These are phyloP conservation scores for Hypocreales sp. DNA, from an alignment of 2,329 filamentous ascomycete species.

Conservation along the genomic window DNA sequence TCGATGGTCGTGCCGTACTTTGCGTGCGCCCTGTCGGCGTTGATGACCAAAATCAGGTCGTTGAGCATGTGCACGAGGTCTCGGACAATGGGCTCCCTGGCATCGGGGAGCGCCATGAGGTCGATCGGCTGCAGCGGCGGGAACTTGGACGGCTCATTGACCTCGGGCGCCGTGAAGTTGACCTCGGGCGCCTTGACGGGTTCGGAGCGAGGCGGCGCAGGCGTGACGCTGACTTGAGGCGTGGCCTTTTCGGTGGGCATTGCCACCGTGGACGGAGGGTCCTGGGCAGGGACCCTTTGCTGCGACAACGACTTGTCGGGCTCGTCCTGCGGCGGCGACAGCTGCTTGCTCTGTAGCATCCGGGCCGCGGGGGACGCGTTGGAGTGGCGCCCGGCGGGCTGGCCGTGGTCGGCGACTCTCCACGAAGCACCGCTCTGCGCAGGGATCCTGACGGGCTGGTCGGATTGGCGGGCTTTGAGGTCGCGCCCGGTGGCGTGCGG, in stretches of 20 bases:
- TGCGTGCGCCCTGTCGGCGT: slow-evolving; percentile 63
- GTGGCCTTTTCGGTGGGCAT: slow-evolving; percentile 17
- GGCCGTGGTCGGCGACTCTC: slow-evolving; percentile 50
- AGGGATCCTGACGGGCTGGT: slow-evolving; percentile 66
- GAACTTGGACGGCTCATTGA: slow-evolving; percentile 49
- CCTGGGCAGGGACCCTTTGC: too few relatives aligned
- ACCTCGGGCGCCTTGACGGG: too few relatives aligned
- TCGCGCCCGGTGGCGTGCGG: slow-evolving; percentile 28
- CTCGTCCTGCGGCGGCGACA: slow-evolving; percentile 10
- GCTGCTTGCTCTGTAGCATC: slow-evolving; percentile 7
- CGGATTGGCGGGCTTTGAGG: slow-evolving; percentile 35
- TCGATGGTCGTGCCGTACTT: slow-evolving; percentile 66
- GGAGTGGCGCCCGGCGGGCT: slow-evolving; percentile 42
- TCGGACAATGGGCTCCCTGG: slow-evolving; percentile 76
- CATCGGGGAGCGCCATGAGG: slow-evolving; percentile 57
- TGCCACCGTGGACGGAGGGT: slow-evolving; percentile 10
- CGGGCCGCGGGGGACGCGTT: slow-evolving; percentile 30
- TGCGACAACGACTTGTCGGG: slow-evolving; percentile 17
- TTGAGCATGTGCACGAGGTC: slow-evolving; percentile 92
- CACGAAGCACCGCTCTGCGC: slow-evolving; percentile 76
- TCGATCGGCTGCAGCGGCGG: slow-evolving; percentile 59
- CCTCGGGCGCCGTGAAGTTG: slow-evolving; percentile 43
- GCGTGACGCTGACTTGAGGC: slow-evolving; percentile 7
- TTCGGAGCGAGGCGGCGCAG: too few relatives aligned
- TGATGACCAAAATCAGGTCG: slow-evolving; percentile 85